Conservation (phyloP, 2,329 filamentous ascomycete species). For the Microcyclospora tardicrescens region DNA sequence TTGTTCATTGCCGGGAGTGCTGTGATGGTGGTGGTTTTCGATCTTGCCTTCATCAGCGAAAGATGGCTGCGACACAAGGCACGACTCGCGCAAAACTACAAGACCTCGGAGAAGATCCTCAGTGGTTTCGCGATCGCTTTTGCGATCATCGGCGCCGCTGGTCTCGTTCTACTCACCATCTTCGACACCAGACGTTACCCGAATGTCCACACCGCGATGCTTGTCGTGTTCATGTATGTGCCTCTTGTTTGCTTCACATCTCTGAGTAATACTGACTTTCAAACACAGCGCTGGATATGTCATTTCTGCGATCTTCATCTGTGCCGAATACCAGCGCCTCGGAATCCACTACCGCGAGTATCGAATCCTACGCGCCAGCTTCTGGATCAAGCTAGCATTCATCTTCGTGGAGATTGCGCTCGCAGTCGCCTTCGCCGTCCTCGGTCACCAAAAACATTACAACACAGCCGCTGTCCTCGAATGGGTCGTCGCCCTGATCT, state of each 20-base stretch:
- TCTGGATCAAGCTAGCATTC: conserved; percentile 79
- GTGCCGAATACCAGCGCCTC: conserved; percentile 77
- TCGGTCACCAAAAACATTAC: conserved; percentile 21
- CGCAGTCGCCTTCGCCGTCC: conserved; percentile 56
- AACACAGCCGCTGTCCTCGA: conserved; percentile 69
- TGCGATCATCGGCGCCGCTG: conserved; percentile 61
- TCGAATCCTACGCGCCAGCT: conserved; percentile 60
- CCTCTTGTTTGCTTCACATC: not conserved
- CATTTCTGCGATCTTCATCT: conserved; percentile 74
- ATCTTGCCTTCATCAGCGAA: conserved; percentile 67
- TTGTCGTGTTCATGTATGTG: conserved; percentile 60
- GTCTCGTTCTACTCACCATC: conserved; percentile 69
- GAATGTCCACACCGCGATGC: conserved; percentile 58
- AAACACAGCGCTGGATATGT: conserved; percentile 53
- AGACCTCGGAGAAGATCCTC: conserved; percentile 48
- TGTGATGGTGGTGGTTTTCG: conserved; percentile 65
- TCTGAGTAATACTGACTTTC: conserved; percentile 2
- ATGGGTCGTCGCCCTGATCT: conserved; percentile 67
- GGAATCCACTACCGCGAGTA: conserved; percentile 68
- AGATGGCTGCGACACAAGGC: conserved; percentile 74
- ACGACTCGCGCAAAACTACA: conserved; percentile 63
- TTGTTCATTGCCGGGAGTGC: conserved; percentile 62
- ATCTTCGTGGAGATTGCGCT: conserved; percentile 67
- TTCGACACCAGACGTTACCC: conserved; percentile 69
- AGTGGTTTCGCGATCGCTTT: conserved; percentile 49